These are phyloP conservation scores for Salvia sclarea DNA, from an alignment of 305 asterid species.

Conservation along the genomic window DNA sequence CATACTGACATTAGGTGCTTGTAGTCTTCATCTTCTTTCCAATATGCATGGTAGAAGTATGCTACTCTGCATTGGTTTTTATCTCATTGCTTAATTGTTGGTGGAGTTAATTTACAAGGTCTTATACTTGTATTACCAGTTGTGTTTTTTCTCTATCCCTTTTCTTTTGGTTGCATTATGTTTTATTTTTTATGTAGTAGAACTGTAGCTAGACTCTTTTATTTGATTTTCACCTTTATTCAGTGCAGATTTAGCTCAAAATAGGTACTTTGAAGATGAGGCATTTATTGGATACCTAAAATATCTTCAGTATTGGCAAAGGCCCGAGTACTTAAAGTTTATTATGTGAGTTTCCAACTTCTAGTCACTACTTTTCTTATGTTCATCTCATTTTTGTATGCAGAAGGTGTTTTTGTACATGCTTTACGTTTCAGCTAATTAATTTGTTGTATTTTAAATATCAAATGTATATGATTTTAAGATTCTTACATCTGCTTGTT, in stretches of 20 bases:
- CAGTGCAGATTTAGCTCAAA: conserved; percentile 89
- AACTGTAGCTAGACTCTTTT: not conserved
- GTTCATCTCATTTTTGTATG: not conserved
- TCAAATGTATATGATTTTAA: not conserved
- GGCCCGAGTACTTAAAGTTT: conserved; percentile 83
- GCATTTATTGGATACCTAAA: conserved; percentile 86
- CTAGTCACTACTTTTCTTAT: conserved; percentile 5
- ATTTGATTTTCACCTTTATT: conserved; percentile 29
- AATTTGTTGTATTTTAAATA: not conserved
- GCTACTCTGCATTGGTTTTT: not conserved
- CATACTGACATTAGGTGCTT: not conserved
- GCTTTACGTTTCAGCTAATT: conserved; percentile 4
- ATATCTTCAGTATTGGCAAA: conserved; percentile 94
- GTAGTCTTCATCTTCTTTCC: not conserved
- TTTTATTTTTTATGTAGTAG: not conserved
- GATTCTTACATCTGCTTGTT: not conserved
- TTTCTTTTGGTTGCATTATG: not conserved
- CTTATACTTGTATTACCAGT: not conserved
- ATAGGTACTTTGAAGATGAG: conserved; percentile 90
- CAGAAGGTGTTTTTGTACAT: not conserved
- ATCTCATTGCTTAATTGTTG: not conserved
- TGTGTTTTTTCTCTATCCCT: not conserved
- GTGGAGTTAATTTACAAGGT: not conserved
- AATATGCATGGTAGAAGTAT: not conserved
- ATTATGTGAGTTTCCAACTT: conserved; percentile 54